Conservation (phyloP, 257 asterid species). For the Nicotiana paniculata region DNA sequence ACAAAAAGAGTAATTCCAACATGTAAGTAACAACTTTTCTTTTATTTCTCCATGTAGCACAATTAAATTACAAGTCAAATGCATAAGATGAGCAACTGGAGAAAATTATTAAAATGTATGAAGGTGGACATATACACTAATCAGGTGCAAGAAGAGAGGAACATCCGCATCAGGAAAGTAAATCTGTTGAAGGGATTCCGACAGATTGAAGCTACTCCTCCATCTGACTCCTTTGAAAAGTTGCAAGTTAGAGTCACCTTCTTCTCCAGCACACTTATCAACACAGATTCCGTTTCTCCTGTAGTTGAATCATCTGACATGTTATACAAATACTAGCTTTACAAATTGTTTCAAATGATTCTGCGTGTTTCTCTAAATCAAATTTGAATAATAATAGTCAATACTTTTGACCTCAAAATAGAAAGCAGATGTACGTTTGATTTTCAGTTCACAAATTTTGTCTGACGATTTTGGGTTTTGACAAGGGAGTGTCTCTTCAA, state of each 20-base stretch:
- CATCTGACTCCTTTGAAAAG: conserved; percentile 16
- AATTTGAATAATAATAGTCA: not conserved
- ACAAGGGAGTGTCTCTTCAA: not conserved
- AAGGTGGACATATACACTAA: no score
- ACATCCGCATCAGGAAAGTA: conserved; percentile 21
- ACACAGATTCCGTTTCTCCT: conserved; percentile 75
- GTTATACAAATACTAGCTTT: not conserved
- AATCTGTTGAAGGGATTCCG: conserved; percentile 29
- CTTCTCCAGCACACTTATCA: conserved; percentile 65
- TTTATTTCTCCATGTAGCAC: no score
- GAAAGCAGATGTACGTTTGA: not conserved
- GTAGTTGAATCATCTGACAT: not conserved
- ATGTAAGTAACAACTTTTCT: no score
- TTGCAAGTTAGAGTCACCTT: conserved; percentile 62
- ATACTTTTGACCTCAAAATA: not conserved
- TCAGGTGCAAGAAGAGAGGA: conserved; percentile 31
- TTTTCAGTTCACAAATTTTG: not conserved
- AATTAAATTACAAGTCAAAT: no score
- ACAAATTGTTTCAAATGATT: not conserved
- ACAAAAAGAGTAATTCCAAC: no score
- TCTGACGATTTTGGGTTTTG: not conserved
- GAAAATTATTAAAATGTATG: no score
- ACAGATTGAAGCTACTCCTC: conserved; percentile 15
- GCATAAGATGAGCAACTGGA: no score
- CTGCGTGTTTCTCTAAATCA: not conserved